Conservation (phyloP, 2,329 filamentous ascomycete species). For the Neoascochyta sp. region DNA sequence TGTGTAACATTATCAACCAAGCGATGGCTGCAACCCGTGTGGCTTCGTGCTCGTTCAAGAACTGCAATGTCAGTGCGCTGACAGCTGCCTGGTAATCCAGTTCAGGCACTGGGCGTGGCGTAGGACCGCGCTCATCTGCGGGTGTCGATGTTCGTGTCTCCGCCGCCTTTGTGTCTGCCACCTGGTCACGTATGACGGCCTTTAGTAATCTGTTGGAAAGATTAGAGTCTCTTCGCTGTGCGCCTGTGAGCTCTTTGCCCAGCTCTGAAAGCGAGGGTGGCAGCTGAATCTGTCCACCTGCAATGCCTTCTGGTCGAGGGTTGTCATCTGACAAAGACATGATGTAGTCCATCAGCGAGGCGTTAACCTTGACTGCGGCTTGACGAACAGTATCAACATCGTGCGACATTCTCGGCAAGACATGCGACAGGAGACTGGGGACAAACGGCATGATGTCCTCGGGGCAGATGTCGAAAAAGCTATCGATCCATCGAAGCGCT, state of each 20-base stretch:
- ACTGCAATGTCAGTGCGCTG: slow-evolving; percentile 85
- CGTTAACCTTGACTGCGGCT: slow-evolving; percentile 85
- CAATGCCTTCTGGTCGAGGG: slow-evolving; percentile 40
- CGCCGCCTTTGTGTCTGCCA: slow-evolving; percentile 23
- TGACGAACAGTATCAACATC: slow-evolving; percentile 84
- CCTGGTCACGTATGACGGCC: slow-evolving; percentile 34
- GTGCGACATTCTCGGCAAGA: slow-evolving; percentile 90
- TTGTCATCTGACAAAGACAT: slow-evolving; percentile 73
- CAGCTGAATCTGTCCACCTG: slow-evolving; percentile 43
- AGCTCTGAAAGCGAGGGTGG: slow-evolving; percentile 39
- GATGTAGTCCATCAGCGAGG: slow-evolving; percentile 88
- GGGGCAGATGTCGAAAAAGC: slow-evolving; percentile 94
- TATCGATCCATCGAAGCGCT: slow-evolving; percentile 89
- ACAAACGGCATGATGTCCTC: slow-evolving; percentile 96
- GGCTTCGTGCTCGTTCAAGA: slow-evolving; percentile 94
- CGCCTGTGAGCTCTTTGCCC: slow-evolving; percentile 42
- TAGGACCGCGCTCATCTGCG: slow-evolving; percentile 44
- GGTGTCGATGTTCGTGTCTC: slow-evolving; percentile 42
- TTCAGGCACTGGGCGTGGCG: slow-evolving; percentile 53
- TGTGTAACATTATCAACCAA: slow-evolving; percentile 97
- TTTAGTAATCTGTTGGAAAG: slow-evolving; percentile 34
- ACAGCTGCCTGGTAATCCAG: slow-evolving; percentile 96
- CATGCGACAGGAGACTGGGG: slow-evolving; percentile 83
- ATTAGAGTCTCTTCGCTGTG: slow-evolving; percentile 39
- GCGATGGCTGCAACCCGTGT: slow-evolving; percentile 89